These are phyloP conservation scores for Kluyveromyces aestuarii DNA, from an alignment of 805 yeast species.

Conservation along the genomic window DNA sequence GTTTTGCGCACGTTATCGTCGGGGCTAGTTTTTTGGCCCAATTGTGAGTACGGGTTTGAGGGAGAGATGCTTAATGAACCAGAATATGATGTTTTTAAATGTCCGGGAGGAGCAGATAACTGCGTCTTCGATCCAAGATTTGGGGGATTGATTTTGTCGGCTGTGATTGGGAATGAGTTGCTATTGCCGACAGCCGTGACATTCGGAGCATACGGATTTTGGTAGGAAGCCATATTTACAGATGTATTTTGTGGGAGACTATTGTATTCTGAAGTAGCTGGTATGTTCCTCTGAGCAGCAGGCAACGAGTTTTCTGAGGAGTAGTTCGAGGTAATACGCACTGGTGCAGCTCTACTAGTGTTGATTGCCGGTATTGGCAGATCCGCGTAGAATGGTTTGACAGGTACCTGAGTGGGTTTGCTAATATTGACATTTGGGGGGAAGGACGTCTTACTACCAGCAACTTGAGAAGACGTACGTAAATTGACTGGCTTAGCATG, in stretches of 20 bases:
- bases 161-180: not conserved
- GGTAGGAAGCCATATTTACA: not conserved
- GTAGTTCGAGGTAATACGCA: not conserved
- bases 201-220: not conserved
- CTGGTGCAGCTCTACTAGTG: constrained; percentile 1
- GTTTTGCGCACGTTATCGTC: not conserved
- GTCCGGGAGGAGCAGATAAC: not conserved
- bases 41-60: not conserved
- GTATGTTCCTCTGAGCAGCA: not conserved
- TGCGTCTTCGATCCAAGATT: not conserved
- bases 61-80: not conserved
- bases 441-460: constrained; percentile 7
- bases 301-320: not conserved
- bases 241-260: not conserved
- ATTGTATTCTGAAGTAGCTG: not conserved
- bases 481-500: constrained; percentile 31
- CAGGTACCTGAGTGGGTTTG: not conserved
- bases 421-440: not conserved
- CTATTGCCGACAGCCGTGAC: not conserved
- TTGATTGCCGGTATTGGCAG: not conserved
- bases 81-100: not conserved
- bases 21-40: not conserved
- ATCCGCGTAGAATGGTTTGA: constrained; percentile 3
- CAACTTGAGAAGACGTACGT: constrained; percentile 20
- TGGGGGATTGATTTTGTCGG: not conserved